Base-by-base conservation (phyloP, 306 rosid species). In the Prunus kanzakura region DNA sequence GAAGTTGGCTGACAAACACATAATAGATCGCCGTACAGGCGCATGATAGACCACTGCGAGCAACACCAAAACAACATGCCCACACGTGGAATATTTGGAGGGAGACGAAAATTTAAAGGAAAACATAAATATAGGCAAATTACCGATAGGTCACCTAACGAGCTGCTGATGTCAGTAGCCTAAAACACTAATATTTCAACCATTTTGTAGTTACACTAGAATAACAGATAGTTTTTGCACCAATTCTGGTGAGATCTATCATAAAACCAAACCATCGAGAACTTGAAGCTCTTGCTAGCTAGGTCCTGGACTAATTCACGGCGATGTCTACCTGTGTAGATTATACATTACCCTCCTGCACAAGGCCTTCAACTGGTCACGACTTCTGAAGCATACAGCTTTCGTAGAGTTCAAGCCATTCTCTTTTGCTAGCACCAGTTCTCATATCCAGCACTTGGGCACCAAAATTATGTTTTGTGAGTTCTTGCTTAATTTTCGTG, bases 401-500 rank as follows among this genome's bases (percentile, higher is more conserved):
- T 90, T 95, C 99, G 27, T 95, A 95, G 23, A 95, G 84, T 11
- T 95, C 92, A 65, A 92, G 73, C 73, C 91, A 80, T 22, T 92
- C 99, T 78, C 81, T 91, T 82, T 91, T 95, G 80, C 73, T 84
- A 41, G 99, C 91, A 81, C 87, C 19, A 41, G 20, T 90, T 85
- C 86, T 95, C 87, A 95, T 69, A 79, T 86, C 83, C 12, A 95
- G 97, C 73, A 95, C 85, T 75, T 89, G 92, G 35, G 91, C 96
- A 20, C 97, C 99, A 49, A 75, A 86, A 81, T 92, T 92, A 65
- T 88, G 91, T 68, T 92, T 92, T 27, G 99, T 96, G 51, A 96
- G 92, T 74, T 96, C 99, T 78, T 91, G 98, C 89, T 91, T 96
- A 19, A 96, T 96, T 81, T 86, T 89, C 82, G 77, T 89, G 11